Evolutionary conservation across 2,329 filamentous ascomycete species (phyloP), one percentile per base, ranked within the genome.

Genomic region (Trichophyton benhamiae): DNA sequence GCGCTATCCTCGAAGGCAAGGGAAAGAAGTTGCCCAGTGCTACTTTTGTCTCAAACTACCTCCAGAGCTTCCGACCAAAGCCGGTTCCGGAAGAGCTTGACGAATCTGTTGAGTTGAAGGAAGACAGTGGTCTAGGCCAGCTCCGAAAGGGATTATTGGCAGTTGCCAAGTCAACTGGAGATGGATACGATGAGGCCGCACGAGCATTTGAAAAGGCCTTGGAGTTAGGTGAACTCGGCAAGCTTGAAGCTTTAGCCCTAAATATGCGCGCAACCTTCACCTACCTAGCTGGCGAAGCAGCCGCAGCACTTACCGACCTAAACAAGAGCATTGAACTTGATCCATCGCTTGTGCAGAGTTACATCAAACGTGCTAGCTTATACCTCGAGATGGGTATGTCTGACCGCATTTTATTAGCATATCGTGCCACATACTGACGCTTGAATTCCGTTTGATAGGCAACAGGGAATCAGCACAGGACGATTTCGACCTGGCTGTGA

Each of bases 341-440:
- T 70, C 88, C 90, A 13, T 80, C 83, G 7, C 81, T 97, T 78
- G 95, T 91, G 6, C 94, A 99, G 78, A 96, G 89, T 79, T 97
- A 95, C 75, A 96, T 99, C 79, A 99, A 99, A 82, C 88, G 94
- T 63, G 94, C 94, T 61, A 97, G 91, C 81, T 95, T 99, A 87
- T 89, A 95, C 74, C 82, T 99, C 44, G 94, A 99, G 78, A 85
- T 94, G 63, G 91, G 88, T 87, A 80, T 69, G 83, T 72, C 38
- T 36, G 22, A 17, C 17, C 42, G 42, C 53, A n/a, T 36, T 13
- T 27, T 25, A 22, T 25, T 20, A 30, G 2, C 13, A 15, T 27
- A 25, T 52, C 5, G 38, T 30, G 13, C 8, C n/a, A 20, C 52
- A n/a, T 27, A n/a, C 20, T 52, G 49, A 49, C 20, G 11, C 22